phyloP scores from a whole-genome alignment of 78 protist species.

The Chrysochromulina parva region DNA sequence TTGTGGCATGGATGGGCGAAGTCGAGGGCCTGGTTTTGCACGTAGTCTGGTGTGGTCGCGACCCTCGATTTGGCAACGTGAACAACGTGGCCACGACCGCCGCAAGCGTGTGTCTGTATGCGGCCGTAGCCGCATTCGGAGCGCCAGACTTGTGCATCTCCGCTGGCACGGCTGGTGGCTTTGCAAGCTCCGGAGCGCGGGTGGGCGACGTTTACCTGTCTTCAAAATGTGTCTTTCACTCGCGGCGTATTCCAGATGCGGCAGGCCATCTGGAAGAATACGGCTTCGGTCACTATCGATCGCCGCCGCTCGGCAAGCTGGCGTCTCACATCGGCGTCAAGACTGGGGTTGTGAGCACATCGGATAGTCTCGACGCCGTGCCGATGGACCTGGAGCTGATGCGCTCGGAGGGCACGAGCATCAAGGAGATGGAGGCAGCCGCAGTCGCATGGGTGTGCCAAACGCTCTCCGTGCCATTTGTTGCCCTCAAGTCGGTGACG shows the following conservation, averaged over 20 bases:
- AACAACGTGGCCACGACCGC: conserved; percentile 46
- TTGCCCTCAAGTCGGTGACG: conserved; percentile 30
- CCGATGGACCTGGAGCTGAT: neutral
- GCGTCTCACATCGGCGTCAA: neutral
- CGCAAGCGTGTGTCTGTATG: neutral
- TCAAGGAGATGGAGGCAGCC: conserved; percentile 41
- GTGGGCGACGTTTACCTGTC: conserved; percentile 25
- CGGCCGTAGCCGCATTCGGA: conserved; percentile 1
- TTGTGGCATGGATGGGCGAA: conserved; percentile 11
- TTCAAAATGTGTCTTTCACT: conserved; percentile 24
- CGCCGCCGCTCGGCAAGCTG: conserved; percentile 16
- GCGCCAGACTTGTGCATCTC: neutral
- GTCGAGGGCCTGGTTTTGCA: neutral
- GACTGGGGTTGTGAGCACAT: neutral
- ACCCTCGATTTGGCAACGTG: conserved; percentile 1
- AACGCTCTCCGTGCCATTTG: neutral
- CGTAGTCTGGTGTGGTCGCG: conserved; percentile 29
- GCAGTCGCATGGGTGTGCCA: conserved; percentile 39
- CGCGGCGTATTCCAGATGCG: conserved; percentile 25
- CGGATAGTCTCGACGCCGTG: conserved; percentile 5
- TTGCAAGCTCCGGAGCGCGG: neutral
- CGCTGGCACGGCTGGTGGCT: conserved; percentile 37
- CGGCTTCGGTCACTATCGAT: conserved; percentile 23
- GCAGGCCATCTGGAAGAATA: neutral
- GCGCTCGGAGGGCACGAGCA: neutral